These are phyloP conservation scores for Dendrobium nobile DNA, from an alignment of 106 monocot species.

Conservation along the genomic window DNA sequence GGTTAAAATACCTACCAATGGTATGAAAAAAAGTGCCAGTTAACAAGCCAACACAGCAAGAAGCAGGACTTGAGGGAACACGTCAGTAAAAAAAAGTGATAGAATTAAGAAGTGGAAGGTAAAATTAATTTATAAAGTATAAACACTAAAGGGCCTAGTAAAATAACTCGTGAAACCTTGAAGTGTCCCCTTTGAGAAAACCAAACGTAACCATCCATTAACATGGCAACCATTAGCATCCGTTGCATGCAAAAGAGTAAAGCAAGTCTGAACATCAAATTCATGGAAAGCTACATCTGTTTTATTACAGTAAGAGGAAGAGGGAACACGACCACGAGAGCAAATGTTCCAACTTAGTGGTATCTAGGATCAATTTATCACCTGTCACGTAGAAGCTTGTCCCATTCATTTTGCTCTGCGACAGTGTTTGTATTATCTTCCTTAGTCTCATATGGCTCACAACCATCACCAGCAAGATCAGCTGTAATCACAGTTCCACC, in stretches of 20 bases:
- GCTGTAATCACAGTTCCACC: constrained; percentile 15
- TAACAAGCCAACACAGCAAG: background rate
- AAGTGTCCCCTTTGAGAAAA: background rate
- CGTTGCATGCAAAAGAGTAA: background rate
- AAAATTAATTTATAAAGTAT: background rate
- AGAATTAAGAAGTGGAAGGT: background rate
- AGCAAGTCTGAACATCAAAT: background rate
- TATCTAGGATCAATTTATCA: constrained; percentile 17
- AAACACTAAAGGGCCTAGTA: background rate
- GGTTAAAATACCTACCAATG: background rate
- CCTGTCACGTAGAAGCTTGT: constrained; percentile 87
- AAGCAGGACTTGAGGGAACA: background rate
- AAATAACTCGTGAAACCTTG: background rate
- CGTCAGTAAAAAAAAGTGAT: background rate
- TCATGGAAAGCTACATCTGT: background rate
- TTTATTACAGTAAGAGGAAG: background rate
- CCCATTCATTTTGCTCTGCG: constrained; percentile 89
- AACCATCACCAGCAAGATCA: constrained; percentile 28
- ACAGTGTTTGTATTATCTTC: constrained; percentile 41
- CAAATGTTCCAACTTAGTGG: background rate
- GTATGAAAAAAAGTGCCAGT: background rate
- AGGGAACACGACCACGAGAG: background rate
- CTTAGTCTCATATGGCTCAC: constrained; percentile 47
- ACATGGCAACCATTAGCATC: no score
- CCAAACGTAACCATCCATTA: background rate